Percentiles rank a stretch among this genome's conserved stretches.
phyloP scores from a whole-genome alignment of 2,329 filamentous ascomycete genomes.

The Penicillium sp. region DNA sequence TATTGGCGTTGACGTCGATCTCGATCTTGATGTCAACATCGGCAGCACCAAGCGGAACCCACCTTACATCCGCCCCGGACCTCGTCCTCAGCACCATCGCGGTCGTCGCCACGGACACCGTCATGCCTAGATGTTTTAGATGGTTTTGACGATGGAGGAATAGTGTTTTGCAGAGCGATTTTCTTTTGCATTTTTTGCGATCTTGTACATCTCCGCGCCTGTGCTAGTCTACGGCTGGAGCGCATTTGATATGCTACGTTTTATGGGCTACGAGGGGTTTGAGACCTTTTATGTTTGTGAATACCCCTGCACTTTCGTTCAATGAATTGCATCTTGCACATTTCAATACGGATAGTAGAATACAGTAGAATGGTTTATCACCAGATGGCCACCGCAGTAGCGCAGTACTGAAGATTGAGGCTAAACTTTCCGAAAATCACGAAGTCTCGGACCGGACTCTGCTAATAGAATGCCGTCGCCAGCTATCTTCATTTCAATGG shows the following conservation, averaged over 20 bases:
- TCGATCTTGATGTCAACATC: background rate
- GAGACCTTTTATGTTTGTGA: slow-evolving; percentile 32
- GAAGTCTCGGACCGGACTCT: too few species aligned
- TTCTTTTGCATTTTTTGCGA: background rate
- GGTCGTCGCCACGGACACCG: slow-evolving; percentile 10
- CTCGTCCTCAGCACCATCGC: slow-evolving; percentile 13
- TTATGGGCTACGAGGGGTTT: slow-evolving; percentile 34
- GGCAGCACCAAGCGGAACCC: background rate
- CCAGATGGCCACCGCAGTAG: too few species aligned
- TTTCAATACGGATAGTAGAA: background rate
- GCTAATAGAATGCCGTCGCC: too few species aligned
- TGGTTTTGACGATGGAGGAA: background rate
- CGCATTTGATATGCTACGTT: slow-evolving; percentile 2
- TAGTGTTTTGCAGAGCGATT: background rate
- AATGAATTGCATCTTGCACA: background rate
- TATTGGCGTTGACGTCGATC: background rate
- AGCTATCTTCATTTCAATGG: too few species aligned
- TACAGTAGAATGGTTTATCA: background rate
- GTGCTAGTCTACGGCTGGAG: slow-evolving; percentile 5
- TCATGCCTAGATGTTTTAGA: slow-evolving; percentile 2
- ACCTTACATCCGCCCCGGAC: slow-evolving; percentile 8
- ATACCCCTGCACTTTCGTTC: slow-evolving; percentile 3
- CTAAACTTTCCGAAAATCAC: too few species aligned
- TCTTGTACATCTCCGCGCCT: background rate
- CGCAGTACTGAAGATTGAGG: too few species aligned